Base-by-base conservation (phyloP, 163 green algal species). In the Prototheca wickerhamii region DNA sequence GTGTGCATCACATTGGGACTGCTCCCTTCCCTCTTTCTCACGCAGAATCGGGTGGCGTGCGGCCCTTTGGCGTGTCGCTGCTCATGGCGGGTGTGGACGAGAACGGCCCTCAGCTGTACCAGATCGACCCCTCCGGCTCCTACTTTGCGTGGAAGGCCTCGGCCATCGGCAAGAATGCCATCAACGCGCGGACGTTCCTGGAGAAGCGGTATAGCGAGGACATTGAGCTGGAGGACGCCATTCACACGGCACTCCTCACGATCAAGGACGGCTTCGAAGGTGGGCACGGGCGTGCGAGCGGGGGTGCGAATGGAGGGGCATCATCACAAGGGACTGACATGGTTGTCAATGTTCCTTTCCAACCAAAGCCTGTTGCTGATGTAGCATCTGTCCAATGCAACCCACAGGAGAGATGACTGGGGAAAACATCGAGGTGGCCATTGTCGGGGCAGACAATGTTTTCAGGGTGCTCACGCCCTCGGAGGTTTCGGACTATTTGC, bases 221-320 rank as follows among this genome's bases (percentile, higher is more conserved):
- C 51, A 90, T 95, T 77, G 85, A 92, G 76, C 79, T 98, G 32
- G 93, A 99, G 77, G 93, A 99, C 71, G 93, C 93, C 10, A 84
- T 99, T 18, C 92, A 98, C 76, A 98, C 93, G 4, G 89, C 92
- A 31, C 84, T 99, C 52, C 80, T 99, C 28, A 99, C 93, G 21
- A 78, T 99, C 4, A 99, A 99, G 82, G 93, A 98, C 70, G 91
- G 93, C 35, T 98, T 95, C 70, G 93, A 99, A 73, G 93, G 93
- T 59, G 61, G 43, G 57, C 2, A 63, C 25, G 25, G 34, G 5
- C 12, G 58, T 23, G 23, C 26, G 10, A 28, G 58, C 26, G 20
- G 46, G 43, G 60, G 44, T 44, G 17, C 32, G 15, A 30, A 18
- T 10, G 50, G 21, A 18, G 7, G 12, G 15, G 50, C 50, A 10